Evolutionary conservation across 257 asterid species (phyloP), one percentile per base, ranked within the genome.

Genomic region (Capsicum rhomboideum): DNA sequence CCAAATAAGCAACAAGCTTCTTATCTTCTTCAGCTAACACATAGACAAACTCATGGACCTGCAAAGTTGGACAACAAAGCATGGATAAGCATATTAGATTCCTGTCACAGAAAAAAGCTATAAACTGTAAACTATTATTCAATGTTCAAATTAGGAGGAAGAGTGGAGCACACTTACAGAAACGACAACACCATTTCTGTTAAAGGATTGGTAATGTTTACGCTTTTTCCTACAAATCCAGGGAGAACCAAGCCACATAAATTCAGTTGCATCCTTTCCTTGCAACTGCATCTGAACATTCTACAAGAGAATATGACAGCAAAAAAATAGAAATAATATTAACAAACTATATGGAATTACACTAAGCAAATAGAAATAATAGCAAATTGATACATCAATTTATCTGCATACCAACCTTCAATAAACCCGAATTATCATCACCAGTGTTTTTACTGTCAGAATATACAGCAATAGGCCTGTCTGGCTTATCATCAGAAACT

Each of bases 11-110:
- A 78, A 95, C 93, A 61, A 94, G 97, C 40, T 92, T 85, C 79
- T 92, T 92, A 83, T 82, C 90, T 85, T 91, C 95, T 89, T 94
- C 99, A 52, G 94, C 98, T 87, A 95, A 90, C 17, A 95, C 96
- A 85, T 87, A 94, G 4, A 94, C 96, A 87, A 95, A 95, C 59
- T 93, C 91, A 40, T 92, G 91, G 85, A 86, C 93, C 99, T 95
- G 92, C 53, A 83, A 16, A 63, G 31, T 31, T 26, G 17, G 37
- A 13, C 16, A 82, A n/a, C 28, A 80, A 31, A 18, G n/a, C 56
- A 49, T 49, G 28, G 52, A 52, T 50, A 23, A 78, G 49, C 13
- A 8, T 17, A 44, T 46, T 4, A 44, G 8, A 20, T 21, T n/a
- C 52, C n/a, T 49, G 63, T 26, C 31, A 50, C 20, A 8, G 50